Conservation (phyloP, 164 flowering plant genomes). For the Vitis labrusca region DNA sequence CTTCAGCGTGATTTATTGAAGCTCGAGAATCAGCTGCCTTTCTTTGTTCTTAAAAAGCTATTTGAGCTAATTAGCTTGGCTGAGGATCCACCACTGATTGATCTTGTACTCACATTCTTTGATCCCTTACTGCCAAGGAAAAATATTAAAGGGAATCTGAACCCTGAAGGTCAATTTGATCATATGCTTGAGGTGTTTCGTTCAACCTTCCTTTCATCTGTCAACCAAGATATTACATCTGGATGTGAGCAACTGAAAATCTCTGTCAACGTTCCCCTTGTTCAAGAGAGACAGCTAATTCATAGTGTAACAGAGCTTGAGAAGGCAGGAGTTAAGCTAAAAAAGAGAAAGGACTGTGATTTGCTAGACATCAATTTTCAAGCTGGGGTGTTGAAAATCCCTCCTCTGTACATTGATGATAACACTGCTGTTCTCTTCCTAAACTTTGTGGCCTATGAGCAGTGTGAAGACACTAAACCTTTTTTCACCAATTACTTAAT, state of each 20-base stretch:
- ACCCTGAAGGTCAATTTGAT: background rate
- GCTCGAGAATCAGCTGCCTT: slow-evolving; percentile 40
- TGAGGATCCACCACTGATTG: slow-evolving; percentile 13
- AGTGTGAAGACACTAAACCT: slow-evolving; percentile 16
- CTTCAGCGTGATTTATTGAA: slow-evolving; percentile 30
- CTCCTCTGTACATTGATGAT: slow-evolving; percentile 27
- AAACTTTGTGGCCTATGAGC: slow-evolving; percentile 36
- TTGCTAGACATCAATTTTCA: slow-evolving; percentile 24
- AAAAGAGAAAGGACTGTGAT: slow-evolving; percentile 2
- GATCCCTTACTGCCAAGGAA: slow-evolving; percentile 22
- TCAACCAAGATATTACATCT: slow-evolving; percentile 1
- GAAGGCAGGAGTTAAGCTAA: slow-evolving; percentile 22
- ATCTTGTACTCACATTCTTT: slow-evolving; percentile 25
- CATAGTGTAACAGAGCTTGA: slow-evolving; percentile 21
- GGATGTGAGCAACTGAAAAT: background rate
- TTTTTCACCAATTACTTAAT: slow-evolving; percentile 28
- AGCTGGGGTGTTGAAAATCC: slow-evolving; percentile 22
- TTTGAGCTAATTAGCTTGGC: slow-evolving; percentile 9
- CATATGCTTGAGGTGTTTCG: slow-evolving; percentile 12
- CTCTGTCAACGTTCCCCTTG: background rate
- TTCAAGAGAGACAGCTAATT: slow-evolving; percentile 17
- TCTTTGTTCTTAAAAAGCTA: slow-evolving; percentile 23
- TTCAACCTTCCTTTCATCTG: slow-evolving; percentile 16
- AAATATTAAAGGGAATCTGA: background rate
- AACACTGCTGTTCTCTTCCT: slow-evolving; percentile 22